These are phyloP conservation scores for Blumeria graminis DNA, from an alignment of 2,329 filamentous ascomycete genomes.

Conservation along the genomic window DNA sequence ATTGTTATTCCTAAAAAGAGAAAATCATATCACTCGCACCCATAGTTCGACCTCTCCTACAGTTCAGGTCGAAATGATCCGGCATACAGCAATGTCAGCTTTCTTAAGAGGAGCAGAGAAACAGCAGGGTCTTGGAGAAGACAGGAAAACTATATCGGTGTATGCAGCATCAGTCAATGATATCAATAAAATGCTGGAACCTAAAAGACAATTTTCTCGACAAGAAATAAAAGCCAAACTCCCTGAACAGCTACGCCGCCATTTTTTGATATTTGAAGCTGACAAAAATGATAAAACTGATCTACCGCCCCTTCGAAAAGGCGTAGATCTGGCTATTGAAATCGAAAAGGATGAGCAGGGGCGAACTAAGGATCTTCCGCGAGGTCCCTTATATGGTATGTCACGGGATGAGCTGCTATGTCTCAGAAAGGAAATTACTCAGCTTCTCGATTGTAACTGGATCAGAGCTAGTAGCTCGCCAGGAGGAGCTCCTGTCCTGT, in stretches of 20 bases:
- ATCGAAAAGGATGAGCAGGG: not conserved
- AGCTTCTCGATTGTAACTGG: not conserved
- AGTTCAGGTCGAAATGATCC: not conserved
- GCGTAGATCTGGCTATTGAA: too few relatives aligned
- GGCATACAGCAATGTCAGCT: not conserved
- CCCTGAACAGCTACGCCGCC: not conserved
- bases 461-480: not conserved
- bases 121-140: too few relatives aligned
- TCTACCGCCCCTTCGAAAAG: not conserved
- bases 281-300: not conserved
- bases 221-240: not conserved
- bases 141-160: not conserved
- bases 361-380: not conserved
- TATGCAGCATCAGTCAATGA: not conserved
- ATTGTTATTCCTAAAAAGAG: not conserved
- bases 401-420: not conserved
- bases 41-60: not conserved
- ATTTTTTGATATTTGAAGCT: not conserved
- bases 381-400: not conserved
- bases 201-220: not conserved
- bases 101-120: not conserved
- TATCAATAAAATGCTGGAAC: not conserved
- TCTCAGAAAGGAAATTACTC: not conserved
- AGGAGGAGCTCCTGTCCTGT: not conserved
- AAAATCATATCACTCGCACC: not conserved